Base-by-base conservation (phyloP, 2,329 filamentous ascomycete genomes). In the Tolypocladium ophioglossoides region DNA sequence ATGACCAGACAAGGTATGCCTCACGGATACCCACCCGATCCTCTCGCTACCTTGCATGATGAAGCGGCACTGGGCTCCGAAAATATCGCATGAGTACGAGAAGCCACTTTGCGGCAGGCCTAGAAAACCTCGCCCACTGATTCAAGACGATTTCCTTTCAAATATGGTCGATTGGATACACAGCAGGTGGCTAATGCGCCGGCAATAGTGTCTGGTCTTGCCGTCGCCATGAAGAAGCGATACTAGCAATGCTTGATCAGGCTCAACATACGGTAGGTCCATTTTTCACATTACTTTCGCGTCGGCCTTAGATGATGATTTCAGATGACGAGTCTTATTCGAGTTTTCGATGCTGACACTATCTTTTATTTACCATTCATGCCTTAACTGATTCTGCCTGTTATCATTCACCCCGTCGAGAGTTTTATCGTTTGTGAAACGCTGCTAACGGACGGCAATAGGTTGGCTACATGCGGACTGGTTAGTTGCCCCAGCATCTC, bases 111-210 rank as follows among this genome's bases (percentile, higher is more conserved):
- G 89, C 74, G 90, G 89, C 90, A 95, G 90, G 91, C 91, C 89
- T 96, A 95, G 90, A 95, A 96, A 96, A 95, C 91, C 91, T 95
- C 84, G 90, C 89, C 91, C 88, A 92, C 91, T 95, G 91, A 95
- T 74, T 64, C 57, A 55, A 59, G 57, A 59, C 50, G 53, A 54
- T 56, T 37, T 18, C 60, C 11, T 20, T 57, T 62, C 57, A 55
- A 53, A 59, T 53, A 52, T 56, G 60, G 58, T 56, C 47, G 14
- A 30, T 6, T 35, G 16, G 1, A 46, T 48, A 2, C 30, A 30
- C 41, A 20, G 20, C 24, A 44, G 16, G 51, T 34, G 16, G 41
- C 53, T 55, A 50, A 57, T 27, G 1, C 18, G 38, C 44, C 12
- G n/a, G 24, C 14, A 11, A 52, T 54, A 61, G 59, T 58, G 56